A percentile compares a stretch with the other conserved stretches of the same genome.
Evolutionary conservation across 2,329 filamentous ascomycete genomes (phyloP).

Genomic region (Colletotrichum eremochloae): DNA sequence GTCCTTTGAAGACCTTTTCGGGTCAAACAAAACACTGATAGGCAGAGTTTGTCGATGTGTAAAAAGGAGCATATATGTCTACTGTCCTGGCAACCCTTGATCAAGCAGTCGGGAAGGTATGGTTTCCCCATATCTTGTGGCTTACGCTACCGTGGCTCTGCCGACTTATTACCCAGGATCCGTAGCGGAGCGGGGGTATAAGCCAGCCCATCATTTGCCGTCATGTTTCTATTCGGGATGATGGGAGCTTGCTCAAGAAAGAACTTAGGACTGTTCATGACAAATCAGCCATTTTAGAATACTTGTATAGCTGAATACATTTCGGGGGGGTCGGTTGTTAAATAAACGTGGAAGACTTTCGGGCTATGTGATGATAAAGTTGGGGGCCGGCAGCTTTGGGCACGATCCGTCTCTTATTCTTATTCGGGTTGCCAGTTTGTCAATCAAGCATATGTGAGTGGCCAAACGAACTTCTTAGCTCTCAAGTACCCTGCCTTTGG

Average conservation of each 20-base stretch:
- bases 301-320: slow-evolving; percentile 26
- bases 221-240: neutral
- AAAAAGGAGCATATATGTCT: neutral
- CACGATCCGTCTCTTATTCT: slow-evolving; percentile 33
- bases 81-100: neutral
- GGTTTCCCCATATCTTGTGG: neutral
- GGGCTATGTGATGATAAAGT: slow-evolving; percentile 13
- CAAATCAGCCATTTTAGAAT: neutral
- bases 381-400: neutral
- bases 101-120: neutral
- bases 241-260: neutral
- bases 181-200: neutral
- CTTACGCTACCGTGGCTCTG: neutral
- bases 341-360: neutral
- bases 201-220: neutral
- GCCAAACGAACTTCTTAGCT: slow-evolving; percentile 7
- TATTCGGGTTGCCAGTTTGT: slow-evolving; percentile 35
- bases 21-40: neutral
- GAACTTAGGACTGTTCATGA: too few species aligned
- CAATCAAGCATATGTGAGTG: slow-evolving; percentile 32
- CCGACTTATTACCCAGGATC: neutral
- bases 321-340: neutral
- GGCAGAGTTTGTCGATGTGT: neutral
- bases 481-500: slow-evolving; percentile 21
- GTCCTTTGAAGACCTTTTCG: neutral